These are phyloP conservation scores for Haplosporangium sp. DNA, from an alignment of 371 early-diverging fungal genomes.

Conservation along the genomic window DNA sequence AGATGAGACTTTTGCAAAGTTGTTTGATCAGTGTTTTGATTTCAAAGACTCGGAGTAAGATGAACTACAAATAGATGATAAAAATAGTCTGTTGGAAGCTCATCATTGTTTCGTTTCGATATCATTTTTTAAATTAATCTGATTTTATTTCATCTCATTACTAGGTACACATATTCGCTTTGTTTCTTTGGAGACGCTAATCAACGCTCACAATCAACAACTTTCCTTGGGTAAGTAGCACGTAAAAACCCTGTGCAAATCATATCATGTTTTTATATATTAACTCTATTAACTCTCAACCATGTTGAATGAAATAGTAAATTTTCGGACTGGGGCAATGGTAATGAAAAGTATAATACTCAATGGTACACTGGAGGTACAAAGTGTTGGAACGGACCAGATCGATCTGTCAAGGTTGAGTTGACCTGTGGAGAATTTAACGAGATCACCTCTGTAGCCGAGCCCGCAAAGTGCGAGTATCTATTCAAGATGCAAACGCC, in stretches of 20 bases:
- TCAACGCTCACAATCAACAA: slow-evolving; percentile 72
- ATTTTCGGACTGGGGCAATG: slow-evolving; percentile 38
- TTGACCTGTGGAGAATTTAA: slow-evolving; percentile 80
- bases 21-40: slow-evolving; percentile 78
- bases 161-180: slow-evolving; percentile 83
- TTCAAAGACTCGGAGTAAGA: slow-evolving; percentile 80
- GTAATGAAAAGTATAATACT: slow-evolving; percentile 58
- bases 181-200: slow-evolving; percentile 83
- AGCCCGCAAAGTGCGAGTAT: slow-evolving; percentile 96
- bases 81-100: background rate
- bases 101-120: background rate
- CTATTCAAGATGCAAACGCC: slow-evolving; percentile 76
- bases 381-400: slow-evolving; percentile 95
- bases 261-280: too few species aligned
- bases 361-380: slow-evolving; percentile 80
- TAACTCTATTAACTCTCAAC: too few species aligned
- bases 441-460: slow-evolving; percentile 77
- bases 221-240: slow-evolving; percentile 76
- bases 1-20: slow-evolving; percentile 68
- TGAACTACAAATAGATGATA: background rate
- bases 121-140: background rate
- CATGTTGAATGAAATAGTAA: slow-evolving; percentile 17
- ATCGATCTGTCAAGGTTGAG: slow-evolving; percentile 69
- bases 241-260: background rate
- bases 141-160: background rate